Percentiles rank a stretch among this genome's conserved stretches.
phyloP scores from a whole-genome alignment of 2,329 filamentous ascomycete genomes.

The Ophiostoma sp. region DNA sequence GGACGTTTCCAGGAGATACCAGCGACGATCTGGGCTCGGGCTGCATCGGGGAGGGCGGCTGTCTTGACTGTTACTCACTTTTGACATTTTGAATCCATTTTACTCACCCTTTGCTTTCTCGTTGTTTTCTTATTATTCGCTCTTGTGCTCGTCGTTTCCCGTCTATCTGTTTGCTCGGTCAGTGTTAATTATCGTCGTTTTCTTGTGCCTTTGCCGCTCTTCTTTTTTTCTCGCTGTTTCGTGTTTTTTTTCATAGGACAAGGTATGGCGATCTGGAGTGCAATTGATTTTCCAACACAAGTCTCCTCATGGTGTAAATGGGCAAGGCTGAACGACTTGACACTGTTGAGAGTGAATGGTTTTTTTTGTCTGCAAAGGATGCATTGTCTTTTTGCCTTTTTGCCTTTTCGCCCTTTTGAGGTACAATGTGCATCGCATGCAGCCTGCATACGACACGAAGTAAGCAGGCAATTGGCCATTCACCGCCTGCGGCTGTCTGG shows the following conservation, averaged over 20 bases:
- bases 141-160: background rate
- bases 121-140: background rate
- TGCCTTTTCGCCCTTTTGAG: too few species aligned
- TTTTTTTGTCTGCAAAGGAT: background rate
- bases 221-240: slow-evolving; percentile 22
- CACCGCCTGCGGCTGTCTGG: slow-evolving; percentile 3
- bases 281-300: slow-evolving; percentile 34
- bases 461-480: background rate
- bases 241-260: slow-evolving; percentile 41
- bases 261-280: slow-evolving; percentile 45
- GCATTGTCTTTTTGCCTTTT: too few species aligned
- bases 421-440: background rate
- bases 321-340: background rate
- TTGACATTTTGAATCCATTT: slow-evolving; percentile 8
- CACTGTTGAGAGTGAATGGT: background rate
- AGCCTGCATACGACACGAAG: background rate
- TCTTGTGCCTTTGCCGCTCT: background rate
- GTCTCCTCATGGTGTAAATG: background rate
- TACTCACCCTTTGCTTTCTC: background rate
- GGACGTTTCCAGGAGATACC: too few species aligned
- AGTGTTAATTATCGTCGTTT: background rate
- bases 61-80: slow-evolving; percentile 26
- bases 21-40: too few species aligned
- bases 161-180: background rate
- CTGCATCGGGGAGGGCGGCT: slow-evolving; percentile 22